Evolutionary conservation across 805 yeast genomes (phyloP), one percentile per base, ranked within the genome.

Genomic region (Schwanniomyces pseudopolymorphus): DNA sequence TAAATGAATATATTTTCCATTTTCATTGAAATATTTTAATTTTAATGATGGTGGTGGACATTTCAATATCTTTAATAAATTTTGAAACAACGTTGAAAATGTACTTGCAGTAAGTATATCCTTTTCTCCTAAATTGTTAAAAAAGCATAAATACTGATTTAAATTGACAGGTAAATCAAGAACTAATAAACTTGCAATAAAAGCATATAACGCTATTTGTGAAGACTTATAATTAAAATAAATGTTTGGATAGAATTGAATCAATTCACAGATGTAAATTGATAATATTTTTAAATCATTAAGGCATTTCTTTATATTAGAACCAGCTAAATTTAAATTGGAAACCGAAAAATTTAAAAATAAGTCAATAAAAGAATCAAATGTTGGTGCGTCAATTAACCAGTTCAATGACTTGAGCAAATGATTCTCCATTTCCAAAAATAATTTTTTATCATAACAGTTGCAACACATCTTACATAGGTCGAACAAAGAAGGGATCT

Each of bases 341-440:
- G 66, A 57, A 48, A 68, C 64, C 42, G 84, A 61, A 50, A 66
- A 57, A 51, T 75, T 72, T 44, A 84, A 62, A 54, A 73, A 74
- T 43, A 84, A 61, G 56, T 85, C 89, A 46, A 85, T 69, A 55
- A 83, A 83, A 10, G 78, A 67, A 61, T 85, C 90, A 53, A 80
- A 77, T 3, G 87, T 81, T 20, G 88, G 81, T 27, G 76, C 69
- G 42, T 80, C 75, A 31, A 85, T 67, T 51, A 78, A 73, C 92
- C 92, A 87, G 45, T 80, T 71, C 50, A 87, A 68, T 4, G 81
- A 72, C 56, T 78, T 80, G 47, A 86, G 69, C 37, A 87, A 74
- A 55, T 83, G 84, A 47, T 82, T 74, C 60, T 87, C 95, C 81
- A 85, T 81, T 57, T 81, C 83, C 47, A 82, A 67, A 58, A 86